Evolutionary conservation across 2,329 filamentous ascomycete genomes (phyloP).

Genomic region (Stagonosporopsis chrysanthemi): DNA sequence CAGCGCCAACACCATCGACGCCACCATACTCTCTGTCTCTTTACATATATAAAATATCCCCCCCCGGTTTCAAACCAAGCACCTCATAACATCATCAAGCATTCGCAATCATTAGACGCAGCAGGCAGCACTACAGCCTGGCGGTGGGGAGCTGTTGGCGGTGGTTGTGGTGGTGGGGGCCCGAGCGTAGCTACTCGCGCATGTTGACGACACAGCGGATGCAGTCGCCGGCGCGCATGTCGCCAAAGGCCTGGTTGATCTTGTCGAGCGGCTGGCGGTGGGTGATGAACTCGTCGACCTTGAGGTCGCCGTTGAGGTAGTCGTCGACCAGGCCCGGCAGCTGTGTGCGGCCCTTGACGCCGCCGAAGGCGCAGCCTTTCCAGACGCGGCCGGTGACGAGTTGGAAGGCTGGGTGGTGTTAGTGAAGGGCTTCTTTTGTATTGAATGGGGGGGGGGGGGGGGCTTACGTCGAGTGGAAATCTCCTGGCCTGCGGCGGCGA

Average conservation of each 20-base stretch:
- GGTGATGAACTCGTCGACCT: slow-evolving; percentile 99
- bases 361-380: slow-evolving; percentile 97
- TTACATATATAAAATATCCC: too few species aligned
- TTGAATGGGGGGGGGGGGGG: not conserved
- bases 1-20: not conserved
- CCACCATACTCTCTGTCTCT: slow-evolving; percentile 1
- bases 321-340: slow-evolving; percentile 86
- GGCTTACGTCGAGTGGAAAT: slow-evolving; percentile 78
- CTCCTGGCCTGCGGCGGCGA: slow-evolving; percentile 94
- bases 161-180: slow-evolving; percentile 13
- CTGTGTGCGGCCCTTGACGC: slow-evolving; percentile 96
- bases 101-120: not conserved
- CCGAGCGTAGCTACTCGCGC: slow-evolving; percentile 45
- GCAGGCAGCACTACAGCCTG: not conserved
- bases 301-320: slow-evolving; percentile 87
- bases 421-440: slow-evolving; percentile 12
- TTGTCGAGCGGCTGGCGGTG: slow-evolving; percentile 82
- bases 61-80: too few species aligned
- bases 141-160: slow-evolving; percentile 7
- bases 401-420: slow-evolving; percentile 77
- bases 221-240: slow-evolving; percentile 96
- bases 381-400: slow-evolving; percentile 96
- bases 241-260: slow-evolving; percentile 89
- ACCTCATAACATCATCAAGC: not conserved
- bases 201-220: slow-evolving; percentile 90